These are phyloP conservation scores for Anisodus tanguticus DNA, from an alignment of 257 asterid species.

Conservation along the genomic window DNA sequence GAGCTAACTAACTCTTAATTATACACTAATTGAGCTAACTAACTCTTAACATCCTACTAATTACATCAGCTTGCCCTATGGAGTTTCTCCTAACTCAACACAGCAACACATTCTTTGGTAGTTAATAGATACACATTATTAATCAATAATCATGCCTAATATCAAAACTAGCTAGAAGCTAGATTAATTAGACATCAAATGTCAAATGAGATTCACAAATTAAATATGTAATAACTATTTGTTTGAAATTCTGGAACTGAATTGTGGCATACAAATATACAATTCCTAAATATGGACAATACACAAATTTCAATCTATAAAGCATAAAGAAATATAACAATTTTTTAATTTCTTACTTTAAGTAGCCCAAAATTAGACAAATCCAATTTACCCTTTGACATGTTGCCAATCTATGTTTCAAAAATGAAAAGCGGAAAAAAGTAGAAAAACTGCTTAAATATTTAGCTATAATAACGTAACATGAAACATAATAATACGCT, in stretches of 20 bases:
- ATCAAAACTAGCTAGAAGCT: conserved; percentile 1
- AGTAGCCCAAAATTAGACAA: not conserved
- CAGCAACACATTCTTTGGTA: too few relatives aligned
- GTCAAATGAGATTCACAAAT: not conserved
- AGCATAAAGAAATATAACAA: not conserved
- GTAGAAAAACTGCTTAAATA: too few relatives aligned
- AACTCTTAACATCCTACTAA: too few relatives aligned
- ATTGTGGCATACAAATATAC: not conserved
- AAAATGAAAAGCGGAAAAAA: too few relatives aligned
- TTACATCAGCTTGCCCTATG: too few relatives aligned
- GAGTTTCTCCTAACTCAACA: too few relatives aligned
- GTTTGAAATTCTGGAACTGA: not conserved
- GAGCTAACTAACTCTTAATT: too few relatives aligned
- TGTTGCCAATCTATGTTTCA: too few relatives aligned
- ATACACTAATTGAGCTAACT: too few relatives aligned
- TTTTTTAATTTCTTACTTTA: not conserved
- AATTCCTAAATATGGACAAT: not conserved
- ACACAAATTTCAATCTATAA: not conserved
- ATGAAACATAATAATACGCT: too few relatives aligned
- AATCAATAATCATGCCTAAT: not conserved
- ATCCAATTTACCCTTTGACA: not conserved
- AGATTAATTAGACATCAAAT: not conserved
- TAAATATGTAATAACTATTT: not conserved
- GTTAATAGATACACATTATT: not conserved
- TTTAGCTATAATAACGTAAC: too few relatives aligned